These are phyloP conservation scores for Talaromyces sp. DNA, from an alignment of 2,329 filamentous ascomycete species.

Conservation along the genomic window DNA sequence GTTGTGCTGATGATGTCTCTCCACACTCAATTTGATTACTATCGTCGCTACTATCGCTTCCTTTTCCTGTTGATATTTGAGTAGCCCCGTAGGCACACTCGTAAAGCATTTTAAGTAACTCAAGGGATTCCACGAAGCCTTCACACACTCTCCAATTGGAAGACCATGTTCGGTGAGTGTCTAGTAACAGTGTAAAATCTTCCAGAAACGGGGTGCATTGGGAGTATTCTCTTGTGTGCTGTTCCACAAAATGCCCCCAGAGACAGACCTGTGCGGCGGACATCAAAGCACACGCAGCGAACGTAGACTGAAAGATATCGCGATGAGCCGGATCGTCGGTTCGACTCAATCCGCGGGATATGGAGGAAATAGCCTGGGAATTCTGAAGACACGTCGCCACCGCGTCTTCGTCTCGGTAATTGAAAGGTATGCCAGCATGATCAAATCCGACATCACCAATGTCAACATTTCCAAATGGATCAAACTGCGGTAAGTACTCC, in stretches of 20 bases:
- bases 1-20: background rate
- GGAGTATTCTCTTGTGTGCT: background rate
- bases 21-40: background rate
- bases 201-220: background rate
- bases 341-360: background rate
- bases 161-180: background rate
- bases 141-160: conserved; percentile 1
- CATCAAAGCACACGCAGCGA: conserved; percentile 1
- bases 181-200: background rate
- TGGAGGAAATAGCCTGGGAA: background rate
- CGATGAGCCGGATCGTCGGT: background rate
- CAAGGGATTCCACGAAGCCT: background rate
- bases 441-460: background rate
- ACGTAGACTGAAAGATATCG: background rate
- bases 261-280: background rate
- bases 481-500: background rate
- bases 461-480: background rate
- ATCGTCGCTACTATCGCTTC: background rate
- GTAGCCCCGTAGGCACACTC: background rate
- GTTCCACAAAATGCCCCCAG: conserved; percentile 1
- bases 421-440: background rate
- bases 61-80: background rate
- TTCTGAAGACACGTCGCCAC: background rate
- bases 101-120: conserved; percentile 2
- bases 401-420: background rate